phyloP scores from a whole-genome alignment of 1,284 basidiomycete species.

The Heterobasidion parviporum region DNA sequence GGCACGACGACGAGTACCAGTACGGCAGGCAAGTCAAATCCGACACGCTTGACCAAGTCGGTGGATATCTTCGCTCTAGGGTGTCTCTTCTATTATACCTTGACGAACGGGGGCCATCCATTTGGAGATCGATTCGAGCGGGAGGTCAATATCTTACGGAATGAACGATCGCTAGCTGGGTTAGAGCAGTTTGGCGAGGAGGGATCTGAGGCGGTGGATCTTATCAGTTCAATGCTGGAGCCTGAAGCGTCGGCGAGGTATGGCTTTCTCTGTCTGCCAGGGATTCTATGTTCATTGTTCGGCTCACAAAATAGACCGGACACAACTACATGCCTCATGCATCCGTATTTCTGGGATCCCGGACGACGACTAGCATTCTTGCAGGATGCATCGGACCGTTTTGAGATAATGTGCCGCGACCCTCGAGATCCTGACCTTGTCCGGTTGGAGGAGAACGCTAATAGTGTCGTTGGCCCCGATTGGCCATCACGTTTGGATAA shows the following conservation, averaged over 20 bases:
- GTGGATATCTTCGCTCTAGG: constrained; percentile 94
- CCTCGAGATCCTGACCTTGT: constrained; percentile 76
- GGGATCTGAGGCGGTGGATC: constrained; percentile 74
- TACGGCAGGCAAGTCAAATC: constrained; percentile 31
- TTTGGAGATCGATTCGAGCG: constrained; percentile 88
- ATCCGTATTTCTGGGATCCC: constrained; percentile 97
- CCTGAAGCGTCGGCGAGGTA: constrained; percentile 68
- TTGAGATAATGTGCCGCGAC: constrained; percentile 95
- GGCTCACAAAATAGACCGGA: constrained; percentile 56
- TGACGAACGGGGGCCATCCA: constrained; percentile 85
- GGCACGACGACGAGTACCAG: constrained; percentile 33
- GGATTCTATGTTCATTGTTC: not conserved
- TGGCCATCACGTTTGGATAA: constrained; percentile 87
- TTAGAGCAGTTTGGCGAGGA: constrained; percentile 85
- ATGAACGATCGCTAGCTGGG: constrained; percentile 59
- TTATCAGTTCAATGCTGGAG: constrained; percentile 73
- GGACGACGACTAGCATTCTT: constrained; percentile 84
- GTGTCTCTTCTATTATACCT: constrained; percentile 87
- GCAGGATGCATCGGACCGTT: constrained; percentile 94
- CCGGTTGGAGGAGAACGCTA: constrained; percentile 66
- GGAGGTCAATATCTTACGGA: constrained; percentile 87
- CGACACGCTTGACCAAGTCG: constrained; percentile 78
- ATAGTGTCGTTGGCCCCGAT: constrained; percentile 71
- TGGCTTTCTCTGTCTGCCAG: no score
- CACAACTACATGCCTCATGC: constrained; percentile 77